Conservation (phyloP, 495 filamentous ascomycete genomes). For the Alectoria sarmentosa region DNA sequence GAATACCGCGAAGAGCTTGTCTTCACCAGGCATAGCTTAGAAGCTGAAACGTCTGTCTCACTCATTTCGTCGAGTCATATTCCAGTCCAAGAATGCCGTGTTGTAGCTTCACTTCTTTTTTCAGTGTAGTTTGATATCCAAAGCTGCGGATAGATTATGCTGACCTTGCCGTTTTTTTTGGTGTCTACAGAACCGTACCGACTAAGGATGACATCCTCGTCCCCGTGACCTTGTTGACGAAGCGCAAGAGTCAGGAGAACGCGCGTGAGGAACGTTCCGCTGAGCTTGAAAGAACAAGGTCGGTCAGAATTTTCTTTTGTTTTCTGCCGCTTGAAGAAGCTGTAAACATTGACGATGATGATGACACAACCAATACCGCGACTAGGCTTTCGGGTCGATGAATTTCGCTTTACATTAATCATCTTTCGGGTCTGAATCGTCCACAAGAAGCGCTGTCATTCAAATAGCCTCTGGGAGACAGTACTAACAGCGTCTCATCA, state of each 20-base stretch:
- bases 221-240: constrained; percentile 98
- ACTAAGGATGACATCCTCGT: constrained; percentile 90
- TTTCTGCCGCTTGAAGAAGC: constrained; percentile 14
- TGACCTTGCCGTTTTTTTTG: constrained; percentile 49
- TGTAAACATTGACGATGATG: constrained; percentile 39
- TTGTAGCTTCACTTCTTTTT: constrained; percentile 77
- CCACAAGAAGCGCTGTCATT: constrained; percentile 24
- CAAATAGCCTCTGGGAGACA: constrained; percentile 23
- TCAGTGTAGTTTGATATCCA: constrained; percentile 68
- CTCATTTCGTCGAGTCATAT: constrained; percentile 63
- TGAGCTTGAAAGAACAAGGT: constrained; percentile 82
- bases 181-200: constrained; percentile 63
- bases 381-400: constrained; percentile 93
- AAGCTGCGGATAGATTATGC: constrained; percentile 63
- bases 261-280: constrained; percentile 77
- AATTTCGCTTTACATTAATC: constrained; percentile 91
- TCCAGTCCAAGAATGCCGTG: constrained; percentile 83
- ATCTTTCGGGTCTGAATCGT: constrained; percentile 99
- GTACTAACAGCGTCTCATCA: constrained; percentile 21
- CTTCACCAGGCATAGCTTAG: constrained; percentile 14
- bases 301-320: constrained; percentile 30
- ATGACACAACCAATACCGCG: constrained; percentile 75
- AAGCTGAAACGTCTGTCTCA: constrained; percentile 43
- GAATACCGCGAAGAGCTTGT: constrained; percentile 22
- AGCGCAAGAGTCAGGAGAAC: constrained; percentile 99